Conservation (phyloP, 768 basidiomycete species). For the Lactarius hengduanensis region DNA sequence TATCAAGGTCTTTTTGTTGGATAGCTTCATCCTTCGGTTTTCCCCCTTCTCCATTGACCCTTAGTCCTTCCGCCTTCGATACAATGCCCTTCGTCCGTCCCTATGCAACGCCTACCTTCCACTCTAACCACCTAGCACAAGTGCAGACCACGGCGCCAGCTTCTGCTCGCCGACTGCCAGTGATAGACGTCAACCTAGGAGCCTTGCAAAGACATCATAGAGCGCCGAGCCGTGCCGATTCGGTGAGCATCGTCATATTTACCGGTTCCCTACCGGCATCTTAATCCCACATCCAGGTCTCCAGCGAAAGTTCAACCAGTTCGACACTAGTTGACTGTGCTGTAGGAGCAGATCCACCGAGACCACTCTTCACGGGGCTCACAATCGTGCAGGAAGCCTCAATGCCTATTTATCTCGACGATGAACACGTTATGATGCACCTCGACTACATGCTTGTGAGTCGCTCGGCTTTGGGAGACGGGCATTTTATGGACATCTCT, state of each 20-base stretch:
- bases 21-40: constrained; percentile 13
- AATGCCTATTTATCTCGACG: constrained; percentile 18
- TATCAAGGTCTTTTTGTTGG: constrained; percentile 22
- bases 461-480: not conserved
- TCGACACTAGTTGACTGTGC: constrained; percentile 28
- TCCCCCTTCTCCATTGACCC: constrained; percentile 16
- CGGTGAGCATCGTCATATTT: constrained; percentile 18
- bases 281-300: constrained; percentile 16
- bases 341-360: constrained; percentile 12
- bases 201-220: constrained; percentile 15
- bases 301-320: constrained; percentile 24
- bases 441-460: constrained; percentile 28
- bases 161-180: constrained; percentile 15
- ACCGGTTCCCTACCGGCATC: not conserved
- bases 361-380: not conserved
- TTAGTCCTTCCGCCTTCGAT: not conserved
- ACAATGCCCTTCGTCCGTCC: constrained; percentile 15
- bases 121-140: constrained; percentile 1
- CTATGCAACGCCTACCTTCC: constrained; percentile 5
- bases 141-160: constrained; percentile 3
- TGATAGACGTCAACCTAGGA: constrained; percentile 23
- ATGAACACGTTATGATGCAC: constrained; percentile 27
- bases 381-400: constrained; percentile 16
- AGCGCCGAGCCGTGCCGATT: constrained; percentile 26
- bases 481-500: constrained; percentile 16